Evolutionary conservation across 192 early-diverging fungal species (phyloP).

Genomic region (Podila horticola): DNA sequence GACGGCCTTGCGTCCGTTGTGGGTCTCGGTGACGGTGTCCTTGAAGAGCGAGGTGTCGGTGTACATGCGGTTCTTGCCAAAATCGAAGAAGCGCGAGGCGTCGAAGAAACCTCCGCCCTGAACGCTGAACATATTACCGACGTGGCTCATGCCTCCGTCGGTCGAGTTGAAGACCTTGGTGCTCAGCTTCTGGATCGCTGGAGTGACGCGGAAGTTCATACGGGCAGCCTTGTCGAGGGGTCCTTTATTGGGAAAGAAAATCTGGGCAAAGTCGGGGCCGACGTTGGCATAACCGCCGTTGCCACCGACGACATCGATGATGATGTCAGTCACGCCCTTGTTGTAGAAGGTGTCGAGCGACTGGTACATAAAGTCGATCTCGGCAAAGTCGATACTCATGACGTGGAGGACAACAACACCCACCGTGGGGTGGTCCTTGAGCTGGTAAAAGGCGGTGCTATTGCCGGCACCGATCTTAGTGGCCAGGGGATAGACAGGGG

Average conservation of each 20-base stretch:
- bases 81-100: slow-evolving; percentile 4
- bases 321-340: slow-evolving; percentile 10
- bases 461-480: slow-evolving; percentile 9
- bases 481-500: background rate
- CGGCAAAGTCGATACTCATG: background rate
- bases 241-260: slow-evolving; percentile 18
- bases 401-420: background rate
- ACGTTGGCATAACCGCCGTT: slow-evolving; percentile 8
- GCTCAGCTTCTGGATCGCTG: slow-evolving; percentile 1
- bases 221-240: slow-evolving; percentile 3
- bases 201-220: slow-evolving; percentile 8
- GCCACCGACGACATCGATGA: slow-evolving; percentile 3
- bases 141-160: background rate
- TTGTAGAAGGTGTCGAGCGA: slow-evolving; percentile 3
- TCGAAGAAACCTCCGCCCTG: slow-evolving; percentile 3
- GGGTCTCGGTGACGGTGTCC: background rate
- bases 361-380: slow-evolving; percentile 6
- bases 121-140: slow-evolving; percentile 7
- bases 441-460: slow-evolving; percentile 11
- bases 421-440: slow-evolving; percentile 8
- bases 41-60: slow-evolving; percentile 8
- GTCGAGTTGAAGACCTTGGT: slow-evolving; percentile 2
- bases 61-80: slow-evolving; percentile 2
- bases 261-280: slow-evolving; percentile 3
- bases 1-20: background rate